Conservation (phyloP, 2,329 filamentous ascomycete species). For the Apiospora rasikravindrae region DNA sequence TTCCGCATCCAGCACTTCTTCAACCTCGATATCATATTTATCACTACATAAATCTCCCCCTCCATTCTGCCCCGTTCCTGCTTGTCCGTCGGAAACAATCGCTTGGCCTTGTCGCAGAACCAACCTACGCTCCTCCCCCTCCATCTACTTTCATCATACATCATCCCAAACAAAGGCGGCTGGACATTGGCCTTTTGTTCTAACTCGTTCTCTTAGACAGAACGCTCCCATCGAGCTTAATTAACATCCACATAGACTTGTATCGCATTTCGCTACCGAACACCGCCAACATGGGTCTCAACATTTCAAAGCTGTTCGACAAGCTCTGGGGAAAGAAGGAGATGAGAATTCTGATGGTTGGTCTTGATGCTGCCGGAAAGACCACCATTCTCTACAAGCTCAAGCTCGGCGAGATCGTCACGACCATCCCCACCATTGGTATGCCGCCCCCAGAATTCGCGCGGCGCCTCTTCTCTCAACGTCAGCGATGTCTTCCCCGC, state of each 20-base stretch:
- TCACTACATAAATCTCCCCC: background rate
- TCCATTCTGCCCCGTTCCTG: background rate
- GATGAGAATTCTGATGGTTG: conserved; percentile 99
- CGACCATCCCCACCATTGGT: conserved; percentile 98
- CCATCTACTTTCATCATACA: background rate
- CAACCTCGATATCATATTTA: background rate
- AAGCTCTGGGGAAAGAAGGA: conserved; percentile 99
- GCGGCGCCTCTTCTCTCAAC: conserved; percentile 16
- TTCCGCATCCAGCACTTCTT: conserved; percentile 12
- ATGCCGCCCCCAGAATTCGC: conserved; percentile 44
- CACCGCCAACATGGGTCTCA: conserved; percentile 90
- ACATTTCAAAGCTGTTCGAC: conserved; percentile 96
- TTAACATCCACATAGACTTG: conserved; percentile 37
- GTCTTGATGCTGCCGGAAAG: conserved; percentile 99
- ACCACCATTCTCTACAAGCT: conserved; percentile 99
- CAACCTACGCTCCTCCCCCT: background rate
- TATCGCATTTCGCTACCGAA: conserved; percentile 33
- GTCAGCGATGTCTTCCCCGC: conserved; percentile 4
- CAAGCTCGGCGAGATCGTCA: conserved; percentile 99
- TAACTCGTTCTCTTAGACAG: conserved; percentile 15
- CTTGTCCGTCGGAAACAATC: background rate
- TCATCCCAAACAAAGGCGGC: conserved; percentile 3
- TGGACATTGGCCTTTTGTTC: conserved; percentile 17
- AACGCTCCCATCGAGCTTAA: conserved; percentile 23
- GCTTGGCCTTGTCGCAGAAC: conserved; percentile 4